Conservation (phyloP, 2,329 filamentous ascomycete species). For the Hypoxylon sp. region DNA sequence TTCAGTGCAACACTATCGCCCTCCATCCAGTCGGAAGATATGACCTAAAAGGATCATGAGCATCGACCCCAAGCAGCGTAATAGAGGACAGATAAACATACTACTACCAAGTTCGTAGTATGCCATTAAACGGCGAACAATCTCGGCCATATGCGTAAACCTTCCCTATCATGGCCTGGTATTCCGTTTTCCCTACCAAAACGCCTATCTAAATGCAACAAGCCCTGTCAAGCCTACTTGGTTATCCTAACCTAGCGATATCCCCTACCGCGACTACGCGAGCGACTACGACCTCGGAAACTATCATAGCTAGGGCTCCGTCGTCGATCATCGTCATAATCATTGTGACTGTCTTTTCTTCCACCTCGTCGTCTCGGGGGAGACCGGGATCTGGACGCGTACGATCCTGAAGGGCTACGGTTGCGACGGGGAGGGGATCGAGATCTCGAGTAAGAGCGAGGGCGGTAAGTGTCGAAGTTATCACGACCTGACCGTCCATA, state of each 20-base stretch:
- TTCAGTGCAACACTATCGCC: constrained; percentile 4
- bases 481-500: constrained; percentile 53
- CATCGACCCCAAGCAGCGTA: constrained; percentile 11
- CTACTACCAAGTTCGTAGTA: constrained; percentile 18
- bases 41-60: constrained; percentile 32
- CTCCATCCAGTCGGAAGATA: background rate
- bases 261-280: constrained; percentile 58
- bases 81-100: constrained; percentile 28
- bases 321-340: constrained; percentile 56
- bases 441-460: constrained; percentile 68
- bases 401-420: constrained; percentile 53
- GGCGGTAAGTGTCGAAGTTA: constrained; percentile 72
- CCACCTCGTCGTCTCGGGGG: constrained; percentile 54
- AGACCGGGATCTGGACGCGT: constrained; percentile 56
- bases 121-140: constrained; percentile 2
- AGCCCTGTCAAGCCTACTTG: background rate
- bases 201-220: constrained; percentile 22
- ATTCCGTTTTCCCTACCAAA: constrained; percentile 16
- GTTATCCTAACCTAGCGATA: constrained; percentile 51
- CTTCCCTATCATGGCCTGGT: constrained; percentile 12
- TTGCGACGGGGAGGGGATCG: constrained; percentile 57
- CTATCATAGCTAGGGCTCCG: constrained; percentile 67
- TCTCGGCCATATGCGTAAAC: constrained; percentile 7
- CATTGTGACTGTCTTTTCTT: constrained; percentile 54
- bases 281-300: constrained; percentile 59